Evolutionary conservation across 148 eudicot species (phyloP), one percentile per base, ranked within the genome.

Genomic region (Vaccinium vitisidaea): DNA sequence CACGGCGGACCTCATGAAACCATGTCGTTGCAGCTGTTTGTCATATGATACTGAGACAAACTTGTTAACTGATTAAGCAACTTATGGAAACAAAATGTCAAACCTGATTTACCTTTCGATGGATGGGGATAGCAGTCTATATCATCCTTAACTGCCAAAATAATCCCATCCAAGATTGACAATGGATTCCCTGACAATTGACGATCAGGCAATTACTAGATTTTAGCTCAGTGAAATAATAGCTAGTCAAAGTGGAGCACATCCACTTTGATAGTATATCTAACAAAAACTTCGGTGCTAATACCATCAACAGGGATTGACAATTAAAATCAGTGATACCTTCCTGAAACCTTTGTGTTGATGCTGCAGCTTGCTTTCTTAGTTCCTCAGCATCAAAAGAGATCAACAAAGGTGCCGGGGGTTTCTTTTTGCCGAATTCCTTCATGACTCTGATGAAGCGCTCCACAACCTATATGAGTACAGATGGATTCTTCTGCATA

Each of bases 111-210:
- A 94, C 99, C 96, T 77, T 91, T 95, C 7, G 99, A 87, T 18
- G 94, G 98, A 87, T 95, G 84, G 58, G 99, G 98, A 89, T 86
- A 95, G 84, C 95, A 92, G 88, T 97, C 99, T 86, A 97, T 94
- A 87, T 97, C 99, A 86, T 97, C 99, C 89, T 97, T 97, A 86
- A 97, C 92, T 52, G 99, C 98, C 88, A 97, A 84, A 82, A 97
- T 94, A 80, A 91, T 91, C 83, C 99, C 99, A 90, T 97, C 99
- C 89, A 97, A 88, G 80, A 93, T 84, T 75, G 99, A 97, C 85
- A 94, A 78, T 80, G 98, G 92, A 55, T 89, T 90, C 80, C 98
- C 99, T 97, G 93, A 3, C 12, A 52, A 63, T 48, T 63, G 21
- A 11, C 48, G 23, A 81, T 61, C 75, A 46, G 52, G 32, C 1